Conservation (phyloP, 345 rosid species). For the Eutrema heterophyllum region DNA sequence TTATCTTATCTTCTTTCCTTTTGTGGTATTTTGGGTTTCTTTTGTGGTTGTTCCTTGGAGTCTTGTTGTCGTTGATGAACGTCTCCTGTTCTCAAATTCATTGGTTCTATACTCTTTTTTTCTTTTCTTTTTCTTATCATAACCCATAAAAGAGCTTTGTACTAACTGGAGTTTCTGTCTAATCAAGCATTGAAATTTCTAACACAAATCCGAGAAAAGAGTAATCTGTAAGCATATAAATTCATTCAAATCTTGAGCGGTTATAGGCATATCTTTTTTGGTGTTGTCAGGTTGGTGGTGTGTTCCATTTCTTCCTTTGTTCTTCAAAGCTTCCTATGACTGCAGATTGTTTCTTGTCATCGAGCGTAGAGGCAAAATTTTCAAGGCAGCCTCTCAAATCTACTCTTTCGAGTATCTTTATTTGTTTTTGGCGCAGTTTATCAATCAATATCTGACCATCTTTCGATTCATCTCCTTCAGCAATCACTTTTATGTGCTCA, state of each 20-base stretch:
- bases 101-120: background rate
- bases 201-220: background rate
- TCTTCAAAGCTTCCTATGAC: conserved; percentile 66
- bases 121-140: background rate
- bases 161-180: background rate
- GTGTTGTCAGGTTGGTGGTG: conserved; percentile 27
- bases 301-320: conserved; percentile 60
- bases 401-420: conserved; percentile 44
- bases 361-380: conserved; percentile 43
- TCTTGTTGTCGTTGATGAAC: background rate
- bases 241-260: background rate
- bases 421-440: conserved; percentile 36
- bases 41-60: background rate
- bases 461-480: conserved; percentile 50
- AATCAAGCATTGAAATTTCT: background rate
- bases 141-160: background rate
- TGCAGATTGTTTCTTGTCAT: conserved; percentile 56
- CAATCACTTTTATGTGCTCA: conserved; percentile 44
- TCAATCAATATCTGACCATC: conserved; percentile 53
- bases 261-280: background rate
- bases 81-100: background rate
- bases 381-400: conserved; percentile 38
- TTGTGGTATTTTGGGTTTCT: background rate
- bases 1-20: background rate
- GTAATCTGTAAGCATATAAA: background rate